phyloP scores from a whole-genome alignment of 2,329 filamentous ascomycete genomes.

The Chlorencoelia australis region DNA sequence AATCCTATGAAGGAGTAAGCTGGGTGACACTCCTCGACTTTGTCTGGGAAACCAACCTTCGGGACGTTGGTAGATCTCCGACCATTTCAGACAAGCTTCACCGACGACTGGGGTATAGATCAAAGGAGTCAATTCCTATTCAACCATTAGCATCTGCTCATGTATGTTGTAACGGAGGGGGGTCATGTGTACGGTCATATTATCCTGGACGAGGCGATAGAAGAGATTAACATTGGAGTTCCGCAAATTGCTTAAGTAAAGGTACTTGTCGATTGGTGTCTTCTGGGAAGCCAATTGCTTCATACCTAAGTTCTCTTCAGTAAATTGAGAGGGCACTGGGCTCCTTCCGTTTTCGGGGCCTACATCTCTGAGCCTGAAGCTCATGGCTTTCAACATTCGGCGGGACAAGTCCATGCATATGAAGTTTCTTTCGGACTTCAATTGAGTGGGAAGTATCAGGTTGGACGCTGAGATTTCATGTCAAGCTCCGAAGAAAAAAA shows the following conservation, averaged over 20 bases:
- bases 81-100: slow-evolving; percentile 65
- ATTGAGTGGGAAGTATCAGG: slow-evolving; percentile 23
- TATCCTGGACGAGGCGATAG: slow-evolving; percentile 21
- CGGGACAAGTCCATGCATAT: slow-evolving; percentile 21
- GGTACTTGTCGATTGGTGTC: slow-evolving; percentile 24
- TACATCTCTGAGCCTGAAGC: slow-evolving; percentile 23
- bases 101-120: slow-evolving; percentile 56
- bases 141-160: not conserved
- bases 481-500: not conserved
- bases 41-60: slow-evolving; percentile 39
- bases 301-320: slow-evolving; percentile 14
- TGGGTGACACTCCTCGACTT: not conserved
- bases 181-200: slow-evolving; percentile 18
- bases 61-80: slow-evolving; percentile 62
- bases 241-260: slow-evolving; percentile 23
- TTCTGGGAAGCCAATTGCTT: slow-evolving; percentile 23
- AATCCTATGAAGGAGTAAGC: slow-evolving; percentile 32
- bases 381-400: slow-evolving; percentile 22
- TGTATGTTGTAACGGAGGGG: too few relatives aligned
- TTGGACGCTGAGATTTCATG: slow-evolving; percentile 3
- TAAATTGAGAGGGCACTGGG: not conserved
- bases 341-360: not conserved
- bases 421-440: slow-evolving; percentile 17
- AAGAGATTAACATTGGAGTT: slow-evolving; percentile 24
- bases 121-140: slow-evolving; percentile 37